Evolutionary conservation across 2,329 filamentous ascomycete genomes (phyloP), one percentile per base, ranked within the genome.

Genomic region (Verticillium albo-atrum): DNA sequence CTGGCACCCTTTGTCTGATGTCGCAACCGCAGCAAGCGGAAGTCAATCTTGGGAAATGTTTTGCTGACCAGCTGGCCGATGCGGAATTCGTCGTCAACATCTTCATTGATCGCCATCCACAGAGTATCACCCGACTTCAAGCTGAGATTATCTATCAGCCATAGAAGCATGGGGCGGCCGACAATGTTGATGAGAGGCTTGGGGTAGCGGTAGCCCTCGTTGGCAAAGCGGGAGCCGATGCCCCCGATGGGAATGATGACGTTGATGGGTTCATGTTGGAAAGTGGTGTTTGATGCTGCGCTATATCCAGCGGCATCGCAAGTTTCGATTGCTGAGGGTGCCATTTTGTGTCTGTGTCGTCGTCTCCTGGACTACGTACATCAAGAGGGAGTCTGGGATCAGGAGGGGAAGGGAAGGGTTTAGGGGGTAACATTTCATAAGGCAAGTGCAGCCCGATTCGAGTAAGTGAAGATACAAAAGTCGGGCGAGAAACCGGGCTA

Each of bases 121-220:
- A 70, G 55, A n/a, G 68, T 68, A 60, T 70, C 68, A 34, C 61
- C 60, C 12, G 59, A 56, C 56, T 61, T 54, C 37, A 70, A 58
- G 56, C 62, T 67, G 4, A 70, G 61, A 58, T 66, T 68, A 54
- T 70, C 68, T 42, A 71, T 66, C n/a, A 71, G 60, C 68, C 68
- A 70, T 28, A 69, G 57, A 50, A 71, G 63, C 68, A 70, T 70
- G 6, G 68, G 68, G 25, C 66, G 66, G 30, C 69, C 69, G 27
- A 70, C 67, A 27, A 71, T 70, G 62, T 71, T 71, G 64, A 71
- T 70, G 17, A 71, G 62, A 4, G 69, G 69, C 57, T 71, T 70
- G 6, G 69, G 69, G 58, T 65, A 70, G 35, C 69, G 68, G 58
- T 70, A 71, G 10, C 69, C 69, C 60, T 69, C 61, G 42, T 67